Percentiles rank a stretch among this genome's conserved stretches.
Evolutionary conservation across 83 land plant genomes (phyloP).

Genomic region (Picea abies): DNA sequence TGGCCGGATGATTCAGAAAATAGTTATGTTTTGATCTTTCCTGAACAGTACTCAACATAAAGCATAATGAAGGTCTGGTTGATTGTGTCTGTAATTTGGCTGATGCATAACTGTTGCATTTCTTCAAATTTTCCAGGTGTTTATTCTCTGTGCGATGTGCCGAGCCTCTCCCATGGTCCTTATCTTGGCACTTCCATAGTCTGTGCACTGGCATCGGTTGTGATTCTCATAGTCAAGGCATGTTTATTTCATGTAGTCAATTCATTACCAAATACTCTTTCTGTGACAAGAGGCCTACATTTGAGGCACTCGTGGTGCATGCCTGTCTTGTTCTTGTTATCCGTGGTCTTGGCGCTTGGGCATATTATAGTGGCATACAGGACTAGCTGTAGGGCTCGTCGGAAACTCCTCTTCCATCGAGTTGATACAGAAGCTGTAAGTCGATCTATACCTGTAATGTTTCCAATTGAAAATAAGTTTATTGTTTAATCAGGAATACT

Average conservation of each 20-base stretch:
- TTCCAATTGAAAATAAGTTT: not conserved
- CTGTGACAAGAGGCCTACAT: slow-evolving; percentile 31
- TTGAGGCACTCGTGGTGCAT: slow-evolving; percentile 72
- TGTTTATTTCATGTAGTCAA: slow-evolving; percentile 52
- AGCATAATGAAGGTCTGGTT: not conserved
- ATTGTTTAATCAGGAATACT: no score
- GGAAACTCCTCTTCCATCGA: slow-evolving; percentile 76
- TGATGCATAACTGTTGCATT: not conserved
- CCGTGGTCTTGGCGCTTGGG: slow-evolving; percentile 81
- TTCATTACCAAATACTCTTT: slow-evolving; percentile 28
- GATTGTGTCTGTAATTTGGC: not conserved
- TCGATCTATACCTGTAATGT: not conserved
- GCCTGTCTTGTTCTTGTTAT: slow-evolving; percentile 78
- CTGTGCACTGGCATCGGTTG: slow-evolving; percentile 56
- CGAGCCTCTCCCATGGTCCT: slow-evolving; percentile 75
- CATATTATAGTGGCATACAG: slow-evolving; percentile 89
- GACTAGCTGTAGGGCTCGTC: slow-evolving; percentile 78
- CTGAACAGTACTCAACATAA: no score
- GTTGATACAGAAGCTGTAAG: slow-evolving; percentile 83
- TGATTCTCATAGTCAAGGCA: slow-evolving; percentile 66
- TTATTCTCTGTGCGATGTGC: slow-evolving; percentile 75
- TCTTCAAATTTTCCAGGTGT: slow-evolving; percentile 55
- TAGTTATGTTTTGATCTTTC: not conserved
- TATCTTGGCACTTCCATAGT: slow-evolving; percentile 72
- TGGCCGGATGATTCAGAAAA: not conserved